These are phyloP conservation scores for Antitrichia curtipendula DNA, from an alignment of 225 moss, liverwort and hornwort genomes.

Conservation along the genomic window DNA sequence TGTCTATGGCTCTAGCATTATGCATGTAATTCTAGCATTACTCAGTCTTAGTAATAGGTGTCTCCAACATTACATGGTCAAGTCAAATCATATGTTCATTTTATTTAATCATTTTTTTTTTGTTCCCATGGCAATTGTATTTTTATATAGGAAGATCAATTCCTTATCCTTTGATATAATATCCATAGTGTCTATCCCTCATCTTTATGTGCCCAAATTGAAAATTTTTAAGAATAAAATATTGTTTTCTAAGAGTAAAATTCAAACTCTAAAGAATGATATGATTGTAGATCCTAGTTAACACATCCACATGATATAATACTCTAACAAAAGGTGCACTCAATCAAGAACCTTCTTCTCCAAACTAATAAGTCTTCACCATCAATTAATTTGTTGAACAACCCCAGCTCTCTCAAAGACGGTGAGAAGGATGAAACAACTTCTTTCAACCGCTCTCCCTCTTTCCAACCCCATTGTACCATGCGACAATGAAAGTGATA, in stretches of 20 bases:
- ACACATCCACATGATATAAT: rapidly evolving
- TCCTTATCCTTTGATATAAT: not conserved
- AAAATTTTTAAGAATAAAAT: too few relatives aligned
- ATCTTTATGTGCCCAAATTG: not conserved
- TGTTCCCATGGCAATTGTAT: not conserved
- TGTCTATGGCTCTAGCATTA: too few relatives aligned
- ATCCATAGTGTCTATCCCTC: not conserved
- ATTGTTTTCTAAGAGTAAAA: too few relatives aligned
- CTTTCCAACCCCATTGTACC: too few relatives aligned
- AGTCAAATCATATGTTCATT: not conserved
- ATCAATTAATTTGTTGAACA: too few relatives aligned
- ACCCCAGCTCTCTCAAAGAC: rapidly evolving
- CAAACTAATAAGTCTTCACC: too few relatives aligned
- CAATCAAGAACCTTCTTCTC: too few relatives aligned
- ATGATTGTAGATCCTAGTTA: not conserved
- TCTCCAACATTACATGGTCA: not conserved
- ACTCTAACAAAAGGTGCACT: not conserved
- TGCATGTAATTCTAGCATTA: too few relatives aligned
- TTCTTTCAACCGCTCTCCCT: too few relatives aligned
- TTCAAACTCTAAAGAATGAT: too few relatives aligned
- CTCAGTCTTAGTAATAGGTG: not conserved
- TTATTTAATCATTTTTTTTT: not conserved
- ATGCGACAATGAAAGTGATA: too few relatives aligned
- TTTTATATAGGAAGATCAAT: not conserved
- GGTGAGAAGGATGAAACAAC: too few relatives aligned